Evolutionary conservation across 257 asterid species (phyloP), one percentile per base, ranked within the genome.

Genomic region (Jaltomata sinuosa): DNA sequence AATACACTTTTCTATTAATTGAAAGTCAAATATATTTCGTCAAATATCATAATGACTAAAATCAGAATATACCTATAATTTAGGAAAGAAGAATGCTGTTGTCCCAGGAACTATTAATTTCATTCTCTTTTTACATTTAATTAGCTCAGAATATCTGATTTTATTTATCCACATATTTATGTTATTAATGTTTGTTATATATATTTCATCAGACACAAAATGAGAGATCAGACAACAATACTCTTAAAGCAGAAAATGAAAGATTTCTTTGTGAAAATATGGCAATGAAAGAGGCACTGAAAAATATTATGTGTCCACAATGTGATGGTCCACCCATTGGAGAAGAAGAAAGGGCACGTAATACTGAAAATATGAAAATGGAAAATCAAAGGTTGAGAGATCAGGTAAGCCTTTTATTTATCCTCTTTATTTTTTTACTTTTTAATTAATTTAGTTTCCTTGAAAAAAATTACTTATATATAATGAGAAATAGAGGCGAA

Each of bases 191-290:
- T 1, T 18, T 14, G 11, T 40, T 22, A 32, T 2, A 79, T 52
- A 47, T 52, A 8, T 50, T 57, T 57, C 29, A 19, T 55, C 6
- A n/a, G 16, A 1, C 4, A 50, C 93, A 86, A 54, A 85, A 82
- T 84, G 94, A 91, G 68, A 92, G 76, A 86, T 91, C 89, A 53
- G 88, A 89, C 80, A 92, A 91, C 82, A 79, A 80, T 83, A 38
- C 85, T 57, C 93, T 93, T 42, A 87, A 87, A 47, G 18, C 83
- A 7, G 94, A 93, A 83, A 94, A 92, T 83, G 93, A 90, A 72
- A 90, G 84, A 64, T 81, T 92, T 34, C 92, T 68, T 36, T 83
- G 84, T 45, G 93, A 92, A 87, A 91, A 93, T 83, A 86, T 88
- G 29, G 90, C 91, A 15, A 85, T 92, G 86, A 90, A 84, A 82